A percentile compares a stretch with the other conserved stretches of the same genome.
phyloP scores from a whole-genome alignment of 768 basidiomycete species.

The Podaxis sp. region DNA sequence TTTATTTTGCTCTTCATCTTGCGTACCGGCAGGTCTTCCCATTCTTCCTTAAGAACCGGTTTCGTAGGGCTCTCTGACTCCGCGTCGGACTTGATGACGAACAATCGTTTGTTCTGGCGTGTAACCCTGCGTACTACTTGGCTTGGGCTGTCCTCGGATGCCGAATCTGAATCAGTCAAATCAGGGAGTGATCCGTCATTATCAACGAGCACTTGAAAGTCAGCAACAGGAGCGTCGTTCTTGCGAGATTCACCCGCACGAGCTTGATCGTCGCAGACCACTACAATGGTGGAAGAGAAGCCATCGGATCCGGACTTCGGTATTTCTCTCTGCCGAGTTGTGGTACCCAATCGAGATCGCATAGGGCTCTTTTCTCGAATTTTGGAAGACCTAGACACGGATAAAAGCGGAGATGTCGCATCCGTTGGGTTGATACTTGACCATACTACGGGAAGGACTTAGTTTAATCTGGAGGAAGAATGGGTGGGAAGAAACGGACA shows the following conservation, averaged over 20 bases:
- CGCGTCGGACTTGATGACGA: conserved; percentile 1
- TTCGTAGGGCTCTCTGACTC: not conserved
- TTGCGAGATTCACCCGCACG: not conserved
- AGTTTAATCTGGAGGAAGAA: not conserved
- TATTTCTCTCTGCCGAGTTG: not conserved
- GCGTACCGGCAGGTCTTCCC: not conserved
- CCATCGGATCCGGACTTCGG: not conserved
- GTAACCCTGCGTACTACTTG: not conserved
- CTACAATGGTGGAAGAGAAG: not conserved
- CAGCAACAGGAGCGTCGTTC: not conserved
- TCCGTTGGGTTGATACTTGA: conserved; percentile 7
- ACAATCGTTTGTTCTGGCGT: not conserved
- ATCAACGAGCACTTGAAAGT: not conserved
- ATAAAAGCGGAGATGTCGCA: conserved; percentile 6
- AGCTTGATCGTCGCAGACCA: not conserved
- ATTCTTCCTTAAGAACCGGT: not conserved
- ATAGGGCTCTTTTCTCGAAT: not conserved
- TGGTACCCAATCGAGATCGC: not conserved
- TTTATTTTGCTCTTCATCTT: not conserved
- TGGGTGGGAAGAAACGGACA: not conserved
- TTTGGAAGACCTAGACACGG: not conserved
- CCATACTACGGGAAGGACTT: conserved; percentile 2
- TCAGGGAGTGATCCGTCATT: not conserved
- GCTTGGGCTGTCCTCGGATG: conserved; percentile 2
- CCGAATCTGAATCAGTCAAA: not conserved